phyloP scores from a whole-genome alignment of 2,329 filamentous ascomycete genomes.

The Exserohilum rostratum region DNA sequence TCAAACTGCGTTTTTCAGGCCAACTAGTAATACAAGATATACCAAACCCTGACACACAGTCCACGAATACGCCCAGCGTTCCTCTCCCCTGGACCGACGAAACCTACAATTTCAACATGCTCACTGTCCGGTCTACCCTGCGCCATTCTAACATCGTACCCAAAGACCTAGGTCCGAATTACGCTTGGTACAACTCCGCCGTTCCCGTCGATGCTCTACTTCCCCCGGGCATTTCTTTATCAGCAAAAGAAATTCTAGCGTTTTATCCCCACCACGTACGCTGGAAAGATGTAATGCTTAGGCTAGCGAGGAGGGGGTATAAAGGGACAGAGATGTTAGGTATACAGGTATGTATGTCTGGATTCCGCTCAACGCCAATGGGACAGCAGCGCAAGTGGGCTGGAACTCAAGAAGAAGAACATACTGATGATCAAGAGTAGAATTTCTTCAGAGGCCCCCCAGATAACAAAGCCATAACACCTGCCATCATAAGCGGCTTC shows the following conservation, averaged over 20 bases:
- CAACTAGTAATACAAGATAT: conserved; percentile 4
- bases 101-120: conserved; percentile 24
- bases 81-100: conserved; percentile 27
- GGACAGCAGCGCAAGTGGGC: too few species aligned
- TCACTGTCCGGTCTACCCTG: neutral
- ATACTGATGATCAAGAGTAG: too few species aligned
- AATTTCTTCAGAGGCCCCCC: conserved; percentile 28
- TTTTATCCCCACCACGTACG: conserved; percentile 40
- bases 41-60: too few species aligned
- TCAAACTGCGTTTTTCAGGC: conserved; percentile 19
- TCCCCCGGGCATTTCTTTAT: conserved; percentile 32
- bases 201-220: conserved; percentile 29
- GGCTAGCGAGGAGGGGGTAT: conserved; percentile 31
- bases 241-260: conserved; percentile 32
- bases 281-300: conserved; percentile 29
- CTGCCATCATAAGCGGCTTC: conserved; percentile 16
- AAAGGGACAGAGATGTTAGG: conserved; percentile 25
- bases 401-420: too few species aligned
- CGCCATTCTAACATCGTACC: neutral
- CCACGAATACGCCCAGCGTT: too few species aligned
- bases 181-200: conserved; percentile 29
- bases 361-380: neutral
- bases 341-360: conserved; percentile 21
- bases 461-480: conserved; percentile 1
- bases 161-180: conserved; percentile 4